These are phyloP conservation scores for Ogataea dorogensis DNA, from an alignment of 805 yeast species.

Conservation along the genomic window DNA sequence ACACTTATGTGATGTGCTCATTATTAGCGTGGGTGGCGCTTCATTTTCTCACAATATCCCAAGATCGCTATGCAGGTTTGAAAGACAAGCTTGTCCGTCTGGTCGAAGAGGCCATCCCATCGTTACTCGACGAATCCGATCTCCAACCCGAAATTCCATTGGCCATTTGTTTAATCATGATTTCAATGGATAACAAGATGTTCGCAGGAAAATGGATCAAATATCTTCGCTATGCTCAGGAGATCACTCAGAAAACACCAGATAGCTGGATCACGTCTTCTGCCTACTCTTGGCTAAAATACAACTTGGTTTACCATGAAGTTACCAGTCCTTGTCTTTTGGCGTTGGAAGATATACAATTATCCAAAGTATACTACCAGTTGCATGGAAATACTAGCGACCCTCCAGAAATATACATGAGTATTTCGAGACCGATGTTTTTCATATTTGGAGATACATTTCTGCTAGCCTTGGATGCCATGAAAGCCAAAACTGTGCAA, in stretches of 20 bases:
- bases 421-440: constrained; percentile 10
- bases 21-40: constrained; percentile 12
- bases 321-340: constrained; percentile 9
- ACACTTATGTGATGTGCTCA: constrained; percentile 7
- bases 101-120: too few species aligned
- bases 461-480: constrained; percentile 3
- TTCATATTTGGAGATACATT: constrained; percentile 7
- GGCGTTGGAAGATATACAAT: not conserved
- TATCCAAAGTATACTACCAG: not conserved
- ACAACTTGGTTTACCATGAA: constrained; percentile 11
- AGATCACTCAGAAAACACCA: too few species aligned
- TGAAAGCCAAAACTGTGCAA: constrained; percentile 1
- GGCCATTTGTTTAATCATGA: too few species aligned
- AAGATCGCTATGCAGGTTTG: too few species aligned
- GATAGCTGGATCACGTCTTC: not conserved
- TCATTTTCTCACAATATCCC: constrained; percentile 10
- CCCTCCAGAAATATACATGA: constrained; percentile 12
- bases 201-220: too few species aligned
- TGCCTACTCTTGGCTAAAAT: constrained; percentile 6
- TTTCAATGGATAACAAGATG: too few species aligned
- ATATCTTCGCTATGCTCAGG: too few species aligned
- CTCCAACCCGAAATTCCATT: too few species aligned
- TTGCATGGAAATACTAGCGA: not conserved
- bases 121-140: too few species aligned
- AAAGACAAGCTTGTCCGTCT: too few species aligned